Conservation (phyloP, 208 protist genomes). For the Wallacemonas collosoma region DNA sequence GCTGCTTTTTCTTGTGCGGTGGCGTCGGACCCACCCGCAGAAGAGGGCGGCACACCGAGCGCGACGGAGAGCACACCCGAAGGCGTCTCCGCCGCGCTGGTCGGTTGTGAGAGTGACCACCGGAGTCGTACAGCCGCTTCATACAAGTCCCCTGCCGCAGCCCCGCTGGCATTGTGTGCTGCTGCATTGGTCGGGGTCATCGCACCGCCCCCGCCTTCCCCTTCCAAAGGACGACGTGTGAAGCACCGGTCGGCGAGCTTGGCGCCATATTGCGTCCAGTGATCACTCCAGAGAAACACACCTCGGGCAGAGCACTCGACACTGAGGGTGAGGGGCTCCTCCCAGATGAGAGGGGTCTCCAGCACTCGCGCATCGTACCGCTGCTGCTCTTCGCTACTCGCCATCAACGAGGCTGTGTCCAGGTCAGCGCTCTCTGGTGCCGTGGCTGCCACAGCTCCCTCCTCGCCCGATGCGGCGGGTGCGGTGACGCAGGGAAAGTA, state of each 20-base stretch:
- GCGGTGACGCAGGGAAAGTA: constrained; percentile 46
- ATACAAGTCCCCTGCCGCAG: not conserved
- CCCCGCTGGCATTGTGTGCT: not conserved
- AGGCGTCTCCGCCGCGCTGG: not conserved
- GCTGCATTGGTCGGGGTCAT: not conserved
- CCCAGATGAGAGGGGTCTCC: constrained; percentile 81
- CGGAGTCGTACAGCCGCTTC: constrained; percentile 30
- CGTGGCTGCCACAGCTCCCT: not conserved
- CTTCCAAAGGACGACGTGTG: not conserved
- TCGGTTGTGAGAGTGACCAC: constrained; percentile 13
- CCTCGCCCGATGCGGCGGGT: not conserved
- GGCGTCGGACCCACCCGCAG: too few relatives aligned
- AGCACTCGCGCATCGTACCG: constrained; percentile 65
- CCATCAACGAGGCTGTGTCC: constrained; percentile 12
- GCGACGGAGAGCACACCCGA: constrained; percentile 5
- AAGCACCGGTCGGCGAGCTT: constrained; percentile 34
- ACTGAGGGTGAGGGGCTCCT: constrained; percentile 68
- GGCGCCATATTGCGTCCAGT: constrained; percentile 57
- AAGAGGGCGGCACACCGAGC: not conserved
- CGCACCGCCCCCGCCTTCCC: not conserved
- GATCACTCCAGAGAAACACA: constrained; percentile 75
- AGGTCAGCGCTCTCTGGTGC: not conserved
- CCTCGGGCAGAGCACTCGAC: constrained; percentile 60
- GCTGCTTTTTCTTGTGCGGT: not conserved
- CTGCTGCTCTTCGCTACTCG: constrained; percentile 41